Evolutionary conservation across 495 filamentous ascomycete genomes (phyloP), one percentile per base, ranked within the genome.

Genomic region (Thermochaetoides thermophila): DNA sequence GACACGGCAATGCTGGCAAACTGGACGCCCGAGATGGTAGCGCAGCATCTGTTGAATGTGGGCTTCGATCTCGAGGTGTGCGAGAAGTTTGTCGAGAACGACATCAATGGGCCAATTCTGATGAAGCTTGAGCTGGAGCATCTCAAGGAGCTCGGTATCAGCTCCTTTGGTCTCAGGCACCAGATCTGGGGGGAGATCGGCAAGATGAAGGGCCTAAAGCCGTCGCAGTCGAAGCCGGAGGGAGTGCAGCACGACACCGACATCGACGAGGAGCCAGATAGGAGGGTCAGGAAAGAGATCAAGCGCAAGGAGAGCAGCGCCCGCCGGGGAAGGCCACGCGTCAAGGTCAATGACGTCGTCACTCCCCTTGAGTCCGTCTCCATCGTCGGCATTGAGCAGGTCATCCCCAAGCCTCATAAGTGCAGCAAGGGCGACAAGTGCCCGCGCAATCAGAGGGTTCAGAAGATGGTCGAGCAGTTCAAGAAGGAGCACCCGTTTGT

Each of bases 381-480:
- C 0, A 92, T 94, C 36, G 84, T 94, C 20, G 85, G 69, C 0
- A 94, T 94, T 39, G 85, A 94, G 56, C 82, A 94, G 49, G 46
- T 86, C 11, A 60, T 92, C 13, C 85, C 85, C 3, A 85, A 79
- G 53, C 68, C 72, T 0, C 89, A 97, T 54, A 71, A 64, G 23
- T 97, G 89, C 56, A 76, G 74, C 23, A 95, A 94, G 53, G 89
- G 87, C 23, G 85, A 92, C 42, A 74, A 78, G 31, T 97, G 89
- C 53, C 62, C 68, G 13, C 93, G 87, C 54, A 86, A 63, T 60
- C 70, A 66, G 51, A 78, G 72, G 45, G 73, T 83, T 40, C 74
- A 89, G 47, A 64, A 70, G 21, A 61, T 78, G 58, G 63, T 83
- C 31, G 69, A 70, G 18, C 60, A 61, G 19, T 70, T 86, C 45